A percentile compares a stretch with the other conserved stretches of the same genome.
Evolutionary conservation across 495 filamentous ascomycete genomes (phyloP).

Genomic region (Aspergillus leporis): DNA sequence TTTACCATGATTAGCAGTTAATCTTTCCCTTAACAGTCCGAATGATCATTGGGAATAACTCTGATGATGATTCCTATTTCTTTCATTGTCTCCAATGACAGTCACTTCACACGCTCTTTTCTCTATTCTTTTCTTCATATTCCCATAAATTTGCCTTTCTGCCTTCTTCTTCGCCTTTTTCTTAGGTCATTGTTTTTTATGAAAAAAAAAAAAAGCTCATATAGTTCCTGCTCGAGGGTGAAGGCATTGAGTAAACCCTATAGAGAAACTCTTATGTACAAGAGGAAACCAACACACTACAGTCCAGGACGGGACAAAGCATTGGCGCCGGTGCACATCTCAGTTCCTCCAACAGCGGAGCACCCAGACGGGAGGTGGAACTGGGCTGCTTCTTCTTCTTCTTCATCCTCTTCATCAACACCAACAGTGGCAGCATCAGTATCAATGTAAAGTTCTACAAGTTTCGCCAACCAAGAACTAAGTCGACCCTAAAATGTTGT

Average conservation of each 20-base stretch:
- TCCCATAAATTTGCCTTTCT: constrained; percentile 3
- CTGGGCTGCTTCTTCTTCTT: constrained; percentile 5
- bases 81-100: not conserved
- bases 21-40: constrained; percentile 1
- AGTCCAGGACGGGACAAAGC: constrained; percentile 14
- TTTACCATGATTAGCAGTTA: constrained; percentile 11
- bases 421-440: constrained; percentile 2
- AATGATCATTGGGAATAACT: constrained; percentile 7
- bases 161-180: constrained; percentile 3
- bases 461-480: constrained; percentile 5
- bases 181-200: constrained; percentile 1
- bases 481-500: constrained; percentile 16
- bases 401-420: constrained; percentile 1
- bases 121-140: constrained; percentile 3
- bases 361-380: constrained; percentile 21
- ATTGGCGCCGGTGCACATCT: constrained; percentile 22
- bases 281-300: constrained; percentile 5
- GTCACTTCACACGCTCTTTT: not conserved
- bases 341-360: constrained; percentile 15
- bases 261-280: not conserved
- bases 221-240: not conserved
- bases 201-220: not conserved
- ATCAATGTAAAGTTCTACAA: constrained; percentile 7
- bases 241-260: not conserved
- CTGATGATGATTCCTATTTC: not conserved